Base-by-base conservation (phyloP, 2,329 filamentous ascomycete genomes). In the Lasiodiplodia gonubiensis region DNA sequence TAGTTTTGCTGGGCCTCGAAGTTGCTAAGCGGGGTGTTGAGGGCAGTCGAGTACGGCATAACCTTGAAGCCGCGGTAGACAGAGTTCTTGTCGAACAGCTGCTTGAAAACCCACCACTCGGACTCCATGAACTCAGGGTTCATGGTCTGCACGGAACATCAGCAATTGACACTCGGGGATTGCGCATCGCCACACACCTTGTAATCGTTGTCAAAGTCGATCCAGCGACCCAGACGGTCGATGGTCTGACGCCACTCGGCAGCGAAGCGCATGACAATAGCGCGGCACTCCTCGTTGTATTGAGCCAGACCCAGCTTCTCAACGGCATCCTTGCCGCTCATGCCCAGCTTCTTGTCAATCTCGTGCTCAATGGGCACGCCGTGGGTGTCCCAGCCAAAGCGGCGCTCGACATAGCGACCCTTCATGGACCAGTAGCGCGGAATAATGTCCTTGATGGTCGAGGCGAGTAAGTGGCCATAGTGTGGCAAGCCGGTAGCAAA, bases 391-490 rank as follows among this genome's bases (percentile, higher is more conserved):
- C 94, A 97, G 64, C 94, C 94, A 72, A 97, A 97, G 68, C 94
- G 88, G 71, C 94, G 88, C 83, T 95, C 92, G 64, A 97, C 94
- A 82, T 97, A 91, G 77, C 90, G 92, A 18, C 94, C 94, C 78
- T 96, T 96, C 94, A 97, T 97, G 63, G 93, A 93, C 93, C 94
- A 97, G 80, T 97, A 98, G 73, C 94, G 86, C 10, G 94, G 93
- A 72, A 98, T 97, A 69, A 97, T 95, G 79, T 97, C 94, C 81
- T 98, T 97, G 83, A 97, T 97, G 60, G 94, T 97, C 23, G 93
- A 97, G 46, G 94, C 92, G 71, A 97, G 85, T 64, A 97, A 82
- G 80, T 97, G 93, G 67, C 90, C 88, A 74, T 91, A 90, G 78
- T 91, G 89, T 51, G 88, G 87, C 68, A 88, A 83, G 46, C 87